Evolutionary conservation across 345 rosid genomes (phyloP).

Genomic region (Physaria fendleri): DNA sequence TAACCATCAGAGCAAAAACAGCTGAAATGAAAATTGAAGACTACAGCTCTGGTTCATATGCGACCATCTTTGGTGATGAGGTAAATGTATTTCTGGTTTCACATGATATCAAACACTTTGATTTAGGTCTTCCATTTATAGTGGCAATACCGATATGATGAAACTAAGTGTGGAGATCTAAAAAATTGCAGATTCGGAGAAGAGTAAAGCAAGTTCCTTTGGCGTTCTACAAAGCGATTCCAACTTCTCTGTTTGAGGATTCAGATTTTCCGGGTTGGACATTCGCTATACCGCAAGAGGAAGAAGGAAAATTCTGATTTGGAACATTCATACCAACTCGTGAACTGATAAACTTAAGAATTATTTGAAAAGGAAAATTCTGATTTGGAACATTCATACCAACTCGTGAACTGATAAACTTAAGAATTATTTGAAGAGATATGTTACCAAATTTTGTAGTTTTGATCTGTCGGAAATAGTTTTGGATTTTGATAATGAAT

Average conservation of each 20-base stretch:
- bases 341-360: too few species aligned
- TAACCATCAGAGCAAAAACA: slow-evolving; percentile 80
- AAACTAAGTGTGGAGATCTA: background rate
- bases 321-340: background rate
- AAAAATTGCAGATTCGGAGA: slow-evolving; percentile 49
- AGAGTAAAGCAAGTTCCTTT: slow-evolving; percentile 89
- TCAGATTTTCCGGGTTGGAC: slow-evolving; percentile 83
- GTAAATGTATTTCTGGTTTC: slow-evolving; percentile 37
- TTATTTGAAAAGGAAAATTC: slow-evolving; percentile 1
- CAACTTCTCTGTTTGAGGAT: slow-evolving; percentile 61
- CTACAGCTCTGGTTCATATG: slow-evolving; percentile 84
- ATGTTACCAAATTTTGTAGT: slow-evolving; percentile 8
- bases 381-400: slow-evolving; percentile 7
- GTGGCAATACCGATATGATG: background rate
- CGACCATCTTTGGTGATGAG: slow-evolving; percentile 87
- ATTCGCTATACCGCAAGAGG: slow-evolving; percentile 31
- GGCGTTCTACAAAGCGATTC: slow-evolving; percentile 61
- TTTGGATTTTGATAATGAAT: slow-evolving; percentile 6
- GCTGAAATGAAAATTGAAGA: slow-evolving; percentile 62
- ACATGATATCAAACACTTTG: background rate
- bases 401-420: background rate
- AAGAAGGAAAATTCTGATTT: slow-evolving; percentile 13
- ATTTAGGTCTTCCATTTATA: background rate
- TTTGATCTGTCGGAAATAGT: background rate
- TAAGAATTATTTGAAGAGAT: background rate